Evolutionary conservation across 2,329 filamentous ascomycete genomes (phyloP).

Genomic region (Pseudogymnoascus sp.): DNA sequence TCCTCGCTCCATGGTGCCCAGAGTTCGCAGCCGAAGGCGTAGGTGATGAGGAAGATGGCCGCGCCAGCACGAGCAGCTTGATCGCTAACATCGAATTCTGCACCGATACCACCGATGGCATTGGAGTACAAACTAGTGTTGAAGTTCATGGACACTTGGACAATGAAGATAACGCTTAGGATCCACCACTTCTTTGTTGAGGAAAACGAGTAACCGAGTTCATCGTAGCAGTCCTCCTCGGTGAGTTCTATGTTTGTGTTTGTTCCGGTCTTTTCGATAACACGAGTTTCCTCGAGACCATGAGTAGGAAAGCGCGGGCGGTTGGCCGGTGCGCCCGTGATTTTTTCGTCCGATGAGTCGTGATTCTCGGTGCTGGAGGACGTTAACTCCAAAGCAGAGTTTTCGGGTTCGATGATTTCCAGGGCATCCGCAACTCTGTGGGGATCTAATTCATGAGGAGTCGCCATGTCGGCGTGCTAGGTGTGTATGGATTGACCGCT

Average conservation of each 20-base stretch:
- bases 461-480: background rate
- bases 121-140: conserved; percentile 69
- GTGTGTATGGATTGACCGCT: background rate
- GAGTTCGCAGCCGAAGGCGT: conserved; percentile 79
- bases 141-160: conserved; percentile 72
- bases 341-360: background rate
- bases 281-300: background rate
- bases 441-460: background rate
- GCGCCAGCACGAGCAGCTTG: conserved; percentile 66
- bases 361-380: background rate
- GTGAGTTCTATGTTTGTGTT: conserved; percentile 32
- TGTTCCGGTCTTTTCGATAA: conserved; percentile 8
- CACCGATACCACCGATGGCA: conserved; percentile 53
- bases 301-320: conserved; percentile 4
- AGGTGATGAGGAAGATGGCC: conserved; percentile 68
- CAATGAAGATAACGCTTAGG: conserved; percentile 62
- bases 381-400: background rate
- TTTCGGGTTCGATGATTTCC: background rate
- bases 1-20: conserved; percentile 88
- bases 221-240: conserved; percentile 53
- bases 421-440: background rate
- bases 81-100: conserved; percentile 58
- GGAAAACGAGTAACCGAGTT: conserved; percentile 56
- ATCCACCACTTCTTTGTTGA: conserved; percentile 62
- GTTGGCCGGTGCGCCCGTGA: background rate